Base-by-base conservation (phyloP, 768 basidiomycete genomes). In the Coprinellus micaceus region DNA sequence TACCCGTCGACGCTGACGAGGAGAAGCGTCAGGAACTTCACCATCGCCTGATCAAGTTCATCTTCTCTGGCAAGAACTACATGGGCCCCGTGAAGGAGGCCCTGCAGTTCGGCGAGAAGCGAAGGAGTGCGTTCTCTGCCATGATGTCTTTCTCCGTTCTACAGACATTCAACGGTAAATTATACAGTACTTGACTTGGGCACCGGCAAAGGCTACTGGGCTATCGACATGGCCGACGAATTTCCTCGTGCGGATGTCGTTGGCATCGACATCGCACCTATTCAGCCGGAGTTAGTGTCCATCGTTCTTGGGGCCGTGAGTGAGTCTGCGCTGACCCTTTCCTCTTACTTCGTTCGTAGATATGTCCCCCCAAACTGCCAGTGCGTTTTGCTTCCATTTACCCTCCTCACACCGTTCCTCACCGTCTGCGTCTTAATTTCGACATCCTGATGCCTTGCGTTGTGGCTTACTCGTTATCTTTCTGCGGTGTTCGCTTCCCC, bases 281-380 rank as follows among this genome's bases (percentile, higher is more conserved):
- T 88, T 39, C 87, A 88, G 65, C 85, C 86, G 48, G 78, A 82
- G 86, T 88, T n/a, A n/a, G n/a, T n/a, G n/a, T n/a, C n/a, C n/a
- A n/a, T n/a, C n/a, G n/a, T n/a, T n/a, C n/a, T n/a, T n/a, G n/a
- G n/a, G n/a, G n/a, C n/a, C n/a, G n/a, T 39, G 49, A 41, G 65
- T 66, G 64, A 67, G 51, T 60, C 67, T 53, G 62, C 58, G 25
- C 39, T 29, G 48, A 56, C 52, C 51, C 62, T 58, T 44, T 22
- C 10, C 11, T 9, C 36, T 17, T 44, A 11, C 12, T 4, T 54
- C 49, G 46, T 48, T 22, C 63, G 41, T 66, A 88, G 85, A 59
- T 73, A 74, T 33, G 86, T 88, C 24, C 86, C 86, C 41, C 78
- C 80, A 17, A 88, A 88, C 59, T 88, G 85, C 86, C 22, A 47